A percentile compares a stretch with the other conserved stretches of the same genome.
Conservation (phyloP, 495 filamentous ascomycete species). For the Aspergillus hancockii region DNA sequence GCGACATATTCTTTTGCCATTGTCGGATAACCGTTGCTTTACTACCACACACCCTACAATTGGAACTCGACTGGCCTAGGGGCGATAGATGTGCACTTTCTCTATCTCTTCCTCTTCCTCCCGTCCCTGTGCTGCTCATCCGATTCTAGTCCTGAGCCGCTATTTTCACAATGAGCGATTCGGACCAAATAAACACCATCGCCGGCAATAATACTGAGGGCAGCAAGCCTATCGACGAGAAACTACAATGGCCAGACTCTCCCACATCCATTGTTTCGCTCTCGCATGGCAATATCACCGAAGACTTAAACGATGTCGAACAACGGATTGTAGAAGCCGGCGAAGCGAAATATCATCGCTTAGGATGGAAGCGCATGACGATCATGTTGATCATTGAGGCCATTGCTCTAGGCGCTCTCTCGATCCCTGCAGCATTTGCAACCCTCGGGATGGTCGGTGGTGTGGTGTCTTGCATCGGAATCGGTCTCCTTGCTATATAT, state of each 20-base stretch:
- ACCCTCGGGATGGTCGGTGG: slow-evolving; percentile 59
- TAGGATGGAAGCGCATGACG: slow-evolving; percentile 40
- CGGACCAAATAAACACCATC: neutral
- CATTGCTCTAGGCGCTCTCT: slow-evolving; percentile 61
- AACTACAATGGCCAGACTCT: neutral
- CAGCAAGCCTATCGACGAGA: neutral
- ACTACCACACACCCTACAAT: no score
- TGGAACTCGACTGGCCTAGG: no score
- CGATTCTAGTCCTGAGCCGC: neutral
- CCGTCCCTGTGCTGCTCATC: neutral
- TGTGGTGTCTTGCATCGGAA: slow-evolving; percentile 51
- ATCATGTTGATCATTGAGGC: slow-evolving; percentile 60
- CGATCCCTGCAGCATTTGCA: slow-evolving; percentile 58
- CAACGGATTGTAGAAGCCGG: slow-evolving; percentile 8
- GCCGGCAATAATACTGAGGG: neutral
- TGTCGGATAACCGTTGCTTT: no score
- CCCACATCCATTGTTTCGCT: neutral
- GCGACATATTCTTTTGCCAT: no score
- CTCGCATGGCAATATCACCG: neutral
- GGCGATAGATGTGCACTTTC: neutral
- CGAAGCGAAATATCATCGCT: slow-evolving; percentile 27
- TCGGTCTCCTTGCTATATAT: slow-evolving; percentile 68
- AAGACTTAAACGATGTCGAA: neutral
- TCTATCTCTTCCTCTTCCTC: neutral
- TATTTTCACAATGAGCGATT: neutral